Base-by-base conservation (phyloP, 805 yeast species). In the Danielozyma ontarioensis region DNA sequence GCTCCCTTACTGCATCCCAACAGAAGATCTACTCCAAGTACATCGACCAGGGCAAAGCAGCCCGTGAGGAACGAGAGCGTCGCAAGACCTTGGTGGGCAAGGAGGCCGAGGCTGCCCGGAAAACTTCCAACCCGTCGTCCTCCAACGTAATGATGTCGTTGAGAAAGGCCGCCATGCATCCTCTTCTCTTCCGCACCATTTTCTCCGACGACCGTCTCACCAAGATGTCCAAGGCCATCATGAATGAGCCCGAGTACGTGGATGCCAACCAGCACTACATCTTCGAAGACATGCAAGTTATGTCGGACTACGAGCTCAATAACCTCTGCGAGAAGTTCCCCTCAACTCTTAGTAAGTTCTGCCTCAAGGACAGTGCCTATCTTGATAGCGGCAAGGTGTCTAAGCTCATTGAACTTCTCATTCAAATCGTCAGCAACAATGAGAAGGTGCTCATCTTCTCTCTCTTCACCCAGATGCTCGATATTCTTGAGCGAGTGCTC, bases 121-220 rank as follows among this genome's bases (percentile, higher is more conserved):
- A 42, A 27, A 41, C 35, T 23, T 59, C 69, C 13, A 57, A 70
- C 37, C 58, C 69, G 15, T 56, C 75, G 23, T 60, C 81, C 1
- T 68, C 80, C 13, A 90, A 89, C 50, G 73, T 85, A 27, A 72
- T 93, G 43, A 90, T 93, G 97, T 72, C 78, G 22, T 68, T 93
- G 36, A 74, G 99, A 46, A 93, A 93, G 54, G 96, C 96, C 2
- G 81, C 97, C 0, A 66, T 90, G 41, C 99, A 93, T 58, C 97
- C 97, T 4, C 60, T 93, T 33, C 62, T 93, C 38, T 89, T 90
- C 62, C 68, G 98, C 51, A 59, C 64, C 23, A 46, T 68, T 18
- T 93, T 77, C 53, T 64, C 64, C 16, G 85, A 84, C 47, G 65
- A 59, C 1, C 63, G 46, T 17, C 53, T 93, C 35, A 53, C 56